Percentiles rank a stretch among this genome's conserved stretches.
Conservation (phyloP, 106 monocot genomes). For the Allium fistulosum region DNA sequence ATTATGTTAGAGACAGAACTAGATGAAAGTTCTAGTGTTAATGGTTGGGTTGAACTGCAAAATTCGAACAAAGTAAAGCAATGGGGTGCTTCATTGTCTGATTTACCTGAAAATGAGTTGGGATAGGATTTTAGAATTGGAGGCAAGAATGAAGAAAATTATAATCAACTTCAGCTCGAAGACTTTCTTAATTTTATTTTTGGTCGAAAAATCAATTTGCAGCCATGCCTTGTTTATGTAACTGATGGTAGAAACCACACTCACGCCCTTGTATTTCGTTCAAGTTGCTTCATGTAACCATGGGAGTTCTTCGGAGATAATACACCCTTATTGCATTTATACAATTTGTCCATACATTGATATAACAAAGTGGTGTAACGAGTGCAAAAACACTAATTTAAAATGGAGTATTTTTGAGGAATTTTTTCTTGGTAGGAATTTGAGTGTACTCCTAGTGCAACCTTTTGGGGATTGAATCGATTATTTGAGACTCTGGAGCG, state of each 20-base stretch:
- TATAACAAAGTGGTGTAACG: no score
- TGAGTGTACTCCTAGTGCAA: no score
- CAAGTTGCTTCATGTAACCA: constrained; percentile 64
- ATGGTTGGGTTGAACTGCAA: constrained; percentile 67
- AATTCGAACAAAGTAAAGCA: constrained; percentile 19
- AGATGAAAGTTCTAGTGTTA: constrained; percentile 34
- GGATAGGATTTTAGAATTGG: constrained; percentile 70
- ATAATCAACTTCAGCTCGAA: constrained; percentile 43
- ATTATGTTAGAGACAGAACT: constrained; percentile 60
- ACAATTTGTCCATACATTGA: no score
- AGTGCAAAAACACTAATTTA: no score
- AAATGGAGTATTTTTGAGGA: no score
- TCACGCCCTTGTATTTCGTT: constrained; percentile 39
- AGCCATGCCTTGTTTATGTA: constrained; percentile 55
- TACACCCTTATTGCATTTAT: no score
- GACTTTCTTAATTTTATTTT: constrained; percentile 61
- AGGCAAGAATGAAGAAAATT: constrained; percentile 27
- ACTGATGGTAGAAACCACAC: constrained; percentile 29
- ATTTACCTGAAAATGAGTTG: constrained; percentile 59
- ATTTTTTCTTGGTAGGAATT: no score
- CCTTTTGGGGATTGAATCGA: no score
- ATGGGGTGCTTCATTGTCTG: constrained; percentile 55
- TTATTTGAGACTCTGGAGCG: no score
- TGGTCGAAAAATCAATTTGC: constrained; percentile 45
- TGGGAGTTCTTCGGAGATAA: no score